phyloP scores from a whole-genome alignment of 2,329 filamentous ascomycete species.

The Beauveria rudraprayagi region DNA sequence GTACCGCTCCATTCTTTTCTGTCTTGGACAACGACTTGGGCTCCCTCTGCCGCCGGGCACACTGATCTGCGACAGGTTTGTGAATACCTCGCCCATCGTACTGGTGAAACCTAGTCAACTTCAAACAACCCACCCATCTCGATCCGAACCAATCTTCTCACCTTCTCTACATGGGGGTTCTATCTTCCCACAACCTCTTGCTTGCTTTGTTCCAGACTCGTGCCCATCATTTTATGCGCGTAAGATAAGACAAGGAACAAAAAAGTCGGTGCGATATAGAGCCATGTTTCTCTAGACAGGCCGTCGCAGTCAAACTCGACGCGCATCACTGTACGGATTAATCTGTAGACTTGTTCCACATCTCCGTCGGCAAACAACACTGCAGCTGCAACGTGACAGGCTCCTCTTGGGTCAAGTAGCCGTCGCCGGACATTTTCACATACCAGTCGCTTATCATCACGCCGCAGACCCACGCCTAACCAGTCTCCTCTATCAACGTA shows the following conservation, averaged over 20 bases:
- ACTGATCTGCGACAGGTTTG: not conserved
- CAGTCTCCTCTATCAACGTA: not conserved
- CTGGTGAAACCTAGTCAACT: not conserved
- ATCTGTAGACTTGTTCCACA: not conserved
- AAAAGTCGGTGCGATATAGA: too few species aligned
- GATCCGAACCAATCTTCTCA: not conserved
- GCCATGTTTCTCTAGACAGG: not conserved
- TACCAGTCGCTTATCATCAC: not conserved
- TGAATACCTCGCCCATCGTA: not conserved
- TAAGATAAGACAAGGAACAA: too few species aligned
- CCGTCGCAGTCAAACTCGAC: too few species aligned
- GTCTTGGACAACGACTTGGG: too few species aligned
- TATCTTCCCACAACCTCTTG: not conserved
- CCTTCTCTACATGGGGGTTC: not conserved
- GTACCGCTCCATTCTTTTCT: too few species aligned
- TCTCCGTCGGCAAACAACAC: not conserved
- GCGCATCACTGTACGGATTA: not conserved
- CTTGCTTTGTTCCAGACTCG: not conserved
- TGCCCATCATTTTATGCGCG: not conserved
- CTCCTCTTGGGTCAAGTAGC: not conserved
- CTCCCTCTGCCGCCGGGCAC: too few species aligned
- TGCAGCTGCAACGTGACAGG: not conserved
- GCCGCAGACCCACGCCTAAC: not conserved
- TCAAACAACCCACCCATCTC: not conserved
- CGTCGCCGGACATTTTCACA: not conserved